Percentiles rank a stretch among this genome's conserved stretches.
phyloP scores from a whole-genome alignment of 768 basidiomycete genomes.

The Lanmaoa rubissima region DNA sequence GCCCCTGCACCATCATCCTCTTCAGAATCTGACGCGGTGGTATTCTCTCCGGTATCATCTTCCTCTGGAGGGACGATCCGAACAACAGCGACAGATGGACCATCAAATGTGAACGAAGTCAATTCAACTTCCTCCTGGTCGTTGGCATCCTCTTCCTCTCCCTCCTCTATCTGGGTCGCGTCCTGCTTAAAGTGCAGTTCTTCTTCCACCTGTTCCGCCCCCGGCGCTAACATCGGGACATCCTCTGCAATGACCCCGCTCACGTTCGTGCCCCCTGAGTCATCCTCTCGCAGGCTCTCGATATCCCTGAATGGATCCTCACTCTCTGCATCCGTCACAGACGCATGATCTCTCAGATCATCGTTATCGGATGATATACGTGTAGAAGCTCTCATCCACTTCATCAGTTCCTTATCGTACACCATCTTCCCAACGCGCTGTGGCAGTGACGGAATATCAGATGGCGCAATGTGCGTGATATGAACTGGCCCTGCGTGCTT shows the following conservation, averaged over 20 bases:
- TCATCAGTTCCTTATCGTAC: conserved; percentile 79
- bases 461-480: conserved; percentile 77
- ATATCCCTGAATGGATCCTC: conserved; percentile 93
- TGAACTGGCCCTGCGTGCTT: conserved; percentile 81
- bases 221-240: conserved; percentile 6
- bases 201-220: conserved; percentile 13
- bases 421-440: conserved; percentile 85
- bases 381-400: conserved; percentile 72
- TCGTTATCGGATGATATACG: conserved; percentile 31
- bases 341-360: conserved; percentile 30
- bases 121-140: conserved; percentile 69
- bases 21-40: conserved; percentile 40
- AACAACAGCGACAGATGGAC: conserved; percentile 49
- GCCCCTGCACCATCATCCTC: conserved; percentile 19
- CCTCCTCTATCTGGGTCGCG: conserved; percentile 45
- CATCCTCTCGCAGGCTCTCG: conserved; percentile 77
- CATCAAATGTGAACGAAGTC: conserved; percentile 73
- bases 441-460: conserved; percentile 72
- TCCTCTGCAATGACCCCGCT: background rate
- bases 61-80: conserved; percentile 45
- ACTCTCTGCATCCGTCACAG: conserved; percentile 47
- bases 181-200: conserved; percentile 19
- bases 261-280: conserved; percentile 31
- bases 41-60: conserved; percentile 37
- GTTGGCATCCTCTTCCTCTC: conserved; percentile 43